A percentile compares a stretch with the other conserved stretches of the same genome.
These are phyloP conservation scores for Fusarium devonianum DNA, from an alignment of 2,329 filamentous ascomycete species.

Conservation along the genomic window DNA sequence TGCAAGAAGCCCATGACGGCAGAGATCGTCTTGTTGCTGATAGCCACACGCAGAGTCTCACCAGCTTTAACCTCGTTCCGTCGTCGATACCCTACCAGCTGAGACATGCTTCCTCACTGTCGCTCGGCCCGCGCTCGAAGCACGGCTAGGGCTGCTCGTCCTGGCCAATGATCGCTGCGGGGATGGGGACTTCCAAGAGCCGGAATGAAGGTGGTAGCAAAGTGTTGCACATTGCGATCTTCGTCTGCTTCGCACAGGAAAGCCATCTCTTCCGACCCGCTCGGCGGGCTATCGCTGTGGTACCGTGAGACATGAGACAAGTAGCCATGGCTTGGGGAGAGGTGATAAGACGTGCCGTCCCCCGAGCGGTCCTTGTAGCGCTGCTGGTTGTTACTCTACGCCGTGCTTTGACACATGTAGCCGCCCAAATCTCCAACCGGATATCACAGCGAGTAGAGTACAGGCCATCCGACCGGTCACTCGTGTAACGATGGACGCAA, in stretches of 20 bases:
- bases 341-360: constrained; percentile 24
- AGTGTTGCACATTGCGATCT: too few relatives aligned
- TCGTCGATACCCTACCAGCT: constrained; percentile 13
- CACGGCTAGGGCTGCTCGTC: constrained; percentile 1
- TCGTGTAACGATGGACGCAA: constrained; percentile 36
- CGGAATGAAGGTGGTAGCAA: constrained; percentile 21
- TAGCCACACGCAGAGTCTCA: constrained; percentile 17
- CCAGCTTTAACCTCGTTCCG: constrained; percentile 3
- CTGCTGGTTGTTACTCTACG: not conserved
- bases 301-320: constrained; percentile 27
- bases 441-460: not conserved
- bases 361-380: constrained; percentile 1
- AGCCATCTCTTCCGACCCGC: not conserved
- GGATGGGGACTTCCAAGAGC: constrained; percentile 16
- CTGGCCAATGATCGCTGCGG: constrained; percentile 16
- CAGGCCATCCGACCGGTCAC: not conserved
- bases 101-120: constrained; percentile 34
- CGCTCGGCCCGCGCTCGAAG: constrained; percentile 13
- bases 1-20: constrained; percentile 8
- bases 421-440: constrained; percentile 1
- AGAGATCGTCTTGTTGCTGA: constrained; percentile 29
- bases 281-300: constrained; percentile 1
- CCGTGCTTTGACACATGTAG: constrained; percentile 4
- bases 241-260: constrained; percentile 1
- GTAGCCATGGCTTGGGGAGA: not conserved